Conservation (phyloP, 2,329 filamentous ascomycete species). For the Volutella citrinella region DNA sequence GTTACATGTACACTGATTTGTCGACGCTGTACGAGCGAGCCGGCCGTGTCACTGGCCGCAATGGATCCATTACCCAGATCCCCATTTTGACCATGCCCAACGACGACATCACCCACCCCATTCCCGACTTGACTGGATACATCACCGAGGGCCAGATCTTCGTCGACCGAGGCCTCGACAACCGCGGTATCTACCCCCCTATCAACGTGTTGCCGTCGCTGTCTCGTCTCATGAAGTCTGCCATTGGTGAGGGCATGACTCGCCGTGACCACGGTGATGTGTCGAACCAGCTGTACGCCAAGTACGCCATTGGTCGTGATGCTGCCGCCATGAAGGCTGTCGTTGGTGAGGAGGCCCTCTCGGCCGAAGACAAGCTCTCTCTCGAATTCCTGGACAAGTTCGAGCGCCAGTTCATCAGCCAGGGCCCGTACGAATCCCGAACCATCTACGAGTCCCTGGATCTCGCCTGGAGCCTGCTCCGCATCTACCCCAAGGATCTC, state of each 20-base stretch:
- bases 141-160: slow-evolving; percentile 99
- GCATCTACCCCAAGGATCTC: slow-evolving; percentile 96
- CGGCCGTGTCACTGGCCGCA: slow-evolving; percentile 92
- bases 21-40: slow-evolving; percentile 99
- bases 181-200: slow-evolving; percentile 96
- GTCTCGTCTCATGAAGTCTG: slow-evolving; percentile 99
- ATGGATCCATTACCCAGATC: slow-evolving; percentile 98
- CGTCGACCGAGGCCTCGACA: slow-evolving; percentile 87
- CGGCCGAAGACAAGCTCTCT: slow-evolving; percentile 93
- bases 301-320: slow-evolving; percentile 98
- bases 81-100: slow-evolving; percentile 99
- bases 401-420: slow-evolving; percentile 89
- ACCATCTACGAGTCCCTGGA: slow-evolving; percentile 92
- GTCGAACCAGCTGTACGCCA: slow-evolving; percentile 98
- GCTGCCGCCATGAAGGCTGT: slow-evolving; percentile 99
- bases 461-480: slow-evolving; percentile 90
- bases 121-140: slow-evolving; percentile 97
- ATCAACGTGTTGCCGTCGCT: slow-evolving; percentile 98
- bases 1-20: slow-evolving; percentile 99
- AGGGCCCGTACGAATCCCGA: slow-evolving; percentile 89
- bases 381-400: slow-evolving; percentile 99
- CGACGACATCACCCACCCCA: slow-evolving; percentile 98
- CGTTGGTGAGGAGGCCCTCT: slow-evolving; percentile 95
- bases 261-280: slow-evolving; percentile 97
- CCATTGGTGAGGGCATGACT: slow-evolving; percentile 95